These are phyloP conservation scores for Microsporum canis DNA, from an alignment of 2,329 filamentous ascomycete genomes.

Conservation along the genomic window DNA sequence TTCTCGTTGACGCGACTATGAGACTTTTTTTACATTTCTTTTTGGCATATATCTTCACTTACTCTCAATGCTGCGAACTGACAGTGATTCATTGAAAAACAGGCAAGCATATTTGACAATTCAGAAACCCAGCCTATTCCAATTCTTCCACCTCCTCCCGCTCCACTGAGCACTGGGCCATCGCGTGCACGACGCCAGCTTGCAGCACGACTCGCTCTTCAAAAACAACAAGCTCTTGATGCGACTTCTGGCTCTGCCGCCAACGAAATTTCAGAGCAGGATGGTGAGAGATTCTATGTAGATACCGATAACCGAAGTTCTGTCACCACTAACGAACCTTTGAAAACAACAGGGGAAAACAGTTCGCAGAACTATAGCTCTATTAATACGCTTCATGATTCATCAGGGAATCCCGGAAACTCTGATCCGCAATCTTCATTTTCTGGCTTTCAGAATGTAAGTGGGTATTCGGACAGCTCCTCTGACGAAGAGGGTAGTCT, in stretches of 20 bases:
- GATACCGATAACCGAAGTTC: background rate
- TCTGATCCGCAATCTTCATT: conserved; percentile 19
- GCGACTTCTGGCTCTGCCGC: conserved; percentile 19
- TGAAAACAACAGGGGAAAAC: background rate
- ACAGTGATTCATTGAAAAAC: background rate
- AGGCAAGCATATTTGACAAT: conserved; percentile 16
- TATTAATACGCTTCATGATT: conserved; percentile 4
- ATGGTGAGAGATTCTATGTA: background rate
- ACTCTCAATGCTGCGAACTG: background rate
- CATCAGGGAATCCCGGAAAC: conserved; percentile 13
- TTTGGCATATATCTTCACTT: background rate
- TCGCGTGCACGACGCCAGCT: conserved; percentile 78
- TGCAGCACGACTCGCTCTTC: conserved; percentile 72
- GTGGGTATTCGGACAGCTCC: conserved; percentile 29
- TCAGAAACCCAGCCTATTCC: conserved; percentile 29
- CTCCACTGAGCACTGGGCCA: conserved; percentile 73
- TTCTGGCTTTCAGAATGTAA: conserved; percentile 30
- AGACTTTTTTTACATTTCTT: background rate
- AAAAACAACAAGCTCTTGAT: conserved; percentile 50
- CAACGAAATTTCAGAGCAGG: conserved; percentile 16
- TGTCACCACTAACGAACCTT: background rate
- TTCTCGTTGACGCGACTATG: background rate
- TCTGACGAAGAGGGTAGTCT: conserved; percentile 30
- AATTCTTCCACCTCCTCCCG: conserved; percentile 47
- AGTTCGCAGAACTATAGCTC: background rate